Evolutionary conservation across 2,329 filamentous ascomycete genomes (phyloP).

Genomic region (Aureobasidium sp.): DNA sequence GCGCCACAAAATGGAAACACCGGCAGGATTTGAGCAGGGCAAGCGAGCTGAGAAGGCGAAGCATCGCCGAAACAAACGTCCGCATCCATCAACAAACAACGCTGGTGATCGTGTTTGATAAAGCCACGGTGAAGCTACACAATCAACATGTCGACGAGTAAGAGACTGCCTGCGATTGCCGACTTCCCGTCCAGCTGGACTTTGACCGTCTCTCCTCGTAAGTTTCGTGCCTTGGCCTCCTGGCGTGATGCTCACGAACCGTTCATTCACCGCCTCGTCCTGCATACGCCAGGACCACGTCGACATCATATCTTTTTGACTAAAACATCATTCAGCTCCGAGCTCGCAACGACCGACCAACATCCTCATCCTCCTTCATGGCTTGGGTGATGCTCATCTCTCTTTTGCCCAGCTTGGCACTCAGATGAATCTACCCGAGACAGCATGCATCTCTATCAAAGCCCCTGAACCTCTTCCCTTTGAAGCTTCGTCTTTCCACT

Average conservation of each 20-base stretch:
- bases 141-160: not conserved
- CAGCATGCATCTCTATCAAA: slow-evolving; percentile 66
- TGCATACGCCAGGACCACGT: slow-evolving; percentile 12
- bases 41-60: not conserved
- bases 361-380: slow-evolving; percentile 75
- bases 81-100: not conserved
- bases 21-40: not conserved
- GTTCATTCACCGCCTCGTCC: not conserved
- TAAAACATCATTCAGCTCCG: slow-evolving; percentile 31
- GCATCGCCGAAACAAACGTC: not conserved
- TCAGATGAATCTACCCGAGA: slow-evolving; percentile 67
- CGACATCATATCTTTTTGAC: not conserved
- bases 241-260: not conserved
- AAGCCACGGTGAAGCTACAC: not conserved
- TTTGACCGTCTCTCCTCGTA: slow-evolving; percentile 41
- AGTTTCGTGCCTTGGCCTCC: slow-evolving; percentile 20
- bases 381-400: slow-evolving; percentile 67
- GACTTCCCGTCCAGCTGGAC: slow-evolving; percentile 38
- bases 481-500: slow-evolving; percentile 58
- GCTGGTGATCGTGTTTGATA: not conserved
- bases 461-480: slow-evolving; percentile 64
- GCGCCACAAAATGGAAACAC: not conserved
- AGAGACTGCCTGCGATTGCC: slow-evolving; percentile 34
- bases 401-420: slow-evolving; percentile 64
- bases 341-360: slow-evolving; percentile 57